Evolutionary conservation across 1,284 basidiomycete genomes (phyloP).

Genomic region (Pholiota adiposa): DNA sequence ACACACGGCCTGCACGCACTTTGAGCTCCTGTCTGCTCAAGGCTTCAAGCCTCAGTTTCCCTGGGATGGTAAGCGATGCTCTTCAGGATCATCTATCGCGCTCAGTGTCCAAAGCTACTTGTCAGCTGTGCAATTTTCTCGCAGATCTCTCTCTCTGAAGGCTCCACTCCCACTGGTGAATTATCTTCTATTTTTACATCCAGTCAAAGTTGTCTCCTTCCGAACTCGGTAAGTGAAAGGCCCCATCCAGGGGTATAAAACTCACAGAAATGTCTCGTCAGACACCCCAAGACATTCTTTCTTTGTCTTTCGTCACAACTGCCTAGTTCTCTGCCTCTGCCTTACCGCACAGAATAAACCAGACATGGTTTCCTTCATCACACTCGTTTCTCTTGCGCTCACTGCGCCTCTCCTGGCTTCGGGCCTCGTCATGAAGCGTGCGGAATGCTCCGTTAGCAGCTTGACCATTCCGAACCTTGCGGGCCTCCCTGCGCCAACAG

Average conservation of each 20-base stretch:
- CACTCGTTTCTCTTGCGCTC: conserved; percentile 18
- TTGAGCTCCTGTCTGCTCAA: background rate
- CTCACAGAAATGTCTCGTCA: background rate
- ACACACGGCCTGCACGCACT: background rate
- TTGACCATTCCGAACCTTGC: conserved; percentile 16
- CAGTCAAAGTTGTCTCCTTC: background rate
- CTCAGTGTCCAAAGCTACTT: background rate
- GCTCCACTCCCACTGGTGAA: background rate
- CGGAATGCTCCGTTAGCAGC: conserved; percentile 19
- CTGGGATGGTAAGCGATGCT: background rate
- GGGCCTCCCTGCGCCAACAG: conserved; percentile 4
- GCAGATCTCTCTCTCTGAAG: background rate
- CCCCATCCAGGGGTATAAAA: background rate
- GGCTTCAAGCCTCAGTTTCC: no score
- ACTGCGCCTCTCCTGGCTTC: conserved; percentile 16
- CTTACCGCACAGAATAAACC: background rate
- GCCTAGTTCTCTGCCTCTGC: background rate
- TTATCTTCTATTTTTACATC: background rate
- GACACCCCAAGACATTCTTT: conserved; percentile 12
- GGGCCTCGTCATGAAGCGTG: conserved; percentile 13
- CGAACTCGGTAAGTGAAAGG: background rate
- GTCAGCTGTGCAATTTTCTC: background rate
- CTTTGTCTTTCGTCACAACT: conserved; percentile 9
- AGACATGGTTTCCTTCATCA: conserved; percentile 19
- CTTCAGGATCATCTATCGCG: conserved; percentile 1